Conservation (phyloP, 371 early-diverging fungal species). For the Syncephalastrum monosporum region DNA sequence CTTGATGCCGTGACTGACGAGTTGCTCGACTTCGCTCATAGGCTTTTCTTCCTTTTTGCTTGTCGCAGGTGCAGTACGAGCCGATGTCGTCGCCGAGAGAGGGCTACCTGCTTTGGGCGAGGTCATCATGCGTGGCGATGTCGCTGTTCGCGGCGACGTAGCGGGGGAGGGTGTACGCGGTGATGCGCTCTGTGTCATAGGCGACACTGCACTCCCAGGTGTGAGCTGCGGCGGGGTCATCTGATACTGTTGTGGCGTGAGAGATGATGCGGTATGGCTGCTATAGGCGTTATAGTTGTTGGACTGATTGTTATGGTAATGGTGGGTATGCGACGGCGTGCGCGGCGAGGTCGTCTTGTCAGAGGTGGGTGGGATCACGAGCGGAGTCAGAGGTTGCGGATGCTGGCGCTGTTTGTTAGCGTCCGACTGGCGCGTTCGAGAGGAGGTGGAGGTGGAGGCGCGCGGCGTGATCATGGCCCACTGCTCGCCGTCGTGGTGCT, state of each 20-base stretch:
- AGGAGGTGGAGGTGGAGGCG: constrained; percentile 5
- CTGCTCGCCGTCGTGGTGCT: constrained; percentile 1
- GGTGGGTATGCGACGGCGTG: not conserved
- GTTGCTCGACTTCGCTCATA: constrained; percentile 16
- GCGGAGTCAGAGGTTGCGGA: constrained; percentile 32
- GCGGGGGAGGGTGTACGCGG: constrained; percentile 24
- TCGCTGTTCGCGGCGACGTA: constrained; percentile 15
- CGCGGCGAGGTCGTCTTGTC: constrained; percentile 19
- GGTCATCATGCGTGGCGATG: constrained; percentile 4
- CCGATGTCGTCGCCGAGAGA: constrained; percentile 11
- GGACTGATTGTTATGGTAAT: not conserved
- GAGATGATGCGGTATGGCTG: constrained; percentile 4
- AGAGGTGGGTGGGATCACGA: constrained; percentile 33
- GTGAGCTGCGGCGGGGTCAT: constrained; percentile 3
- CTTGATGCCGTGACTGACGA: constrained; percentile 33
- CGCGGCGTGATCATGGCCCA: constrained; percentile 1
- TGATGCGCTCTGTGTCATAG: constrained; percentile 6
- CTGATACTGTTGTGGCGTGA: not conserved
- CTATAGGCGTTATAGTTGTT: constrained; percentile 3
- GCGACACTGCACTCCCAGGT: constrained; percentile 6
- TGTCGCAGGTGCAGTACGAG: constrained; percentile 2
- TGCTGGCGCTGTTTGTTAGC: constrained; percentile 15
- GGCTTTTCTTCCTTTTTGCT: constrained; percentile 3
- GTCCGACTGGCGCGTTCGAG: constrained; percentile 3
- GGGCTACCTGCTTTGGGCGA: constrained; percentile 1